Percentiles rank a stretch among this genome's conserved stretches.
phyloP scores from a whole-genome alignment of 495 filamentous ascomycete genomes.

The Penicillium riverlandense region DNA sequence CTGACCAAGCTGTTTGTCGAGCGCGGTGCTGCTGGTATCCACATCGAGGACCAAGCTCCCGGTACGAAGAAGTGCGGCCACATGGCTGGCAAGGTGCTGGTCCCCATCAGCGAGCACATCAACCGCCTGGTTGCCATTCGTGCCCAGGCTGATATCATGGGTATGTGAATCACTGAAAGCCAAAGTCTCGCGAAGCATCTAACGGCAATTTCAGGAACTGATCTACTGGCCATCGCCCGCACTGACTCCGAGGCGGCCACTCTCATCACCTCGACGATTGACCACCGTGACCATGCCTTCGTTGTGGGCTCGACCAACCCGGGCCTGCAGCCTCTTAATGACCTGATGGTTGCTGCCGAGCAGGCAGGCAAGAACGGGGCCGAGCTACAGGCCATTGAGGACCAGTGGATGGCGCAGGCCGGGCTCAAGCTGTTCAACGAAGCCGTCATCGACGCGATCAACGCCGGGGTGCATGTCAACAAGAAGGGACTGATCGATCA shows the following conservation, averaged over 20 bases:
- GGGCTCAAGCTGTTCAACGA: conserved; percentile 86
- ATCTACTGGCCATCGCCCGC: conserved; percentile 84
- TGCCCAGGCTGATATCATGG: conserved; percentile 98
- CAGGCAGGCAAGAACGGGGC: conserved; percentile 71
- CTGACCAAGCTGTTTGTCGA: conserved; percentile 96
- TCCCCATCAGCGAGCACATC: conserved; percentile 96
- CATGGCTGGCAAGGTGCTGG: conserved; percentile 98
- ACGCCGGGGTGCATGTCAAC: conserved; percentile 53
- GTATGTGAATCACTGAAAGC: conserved; percentile 30
- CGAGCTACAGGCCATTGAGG: conserved; percentile 86
- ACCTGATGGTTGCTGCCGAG: conserved; percentile 86
- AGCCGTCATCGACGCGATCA: conserved; percentile 78
- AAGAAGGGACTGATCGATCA: conserved; percentile 58
- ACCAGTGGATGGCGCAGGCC: conserved; percentile 77
- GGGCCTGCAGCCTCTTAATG: conserved; percentile 72
- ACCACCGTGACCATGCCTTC: conserved; percentile 89
- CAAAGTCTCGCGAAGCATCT: neutral
- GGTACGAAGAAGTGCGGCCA: conserved; percentile 99
- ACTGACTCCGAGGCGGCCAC: conserved; percentile 98
- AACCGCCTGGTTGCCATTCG: conserved; percentile 95
- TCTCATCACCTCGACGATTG: conserved; percentile 93
- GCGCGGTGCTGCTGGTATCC: conserved; percentile 93
- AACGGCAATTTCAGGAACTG: conserved; percentile 44
- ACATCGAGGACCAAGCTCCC: conserved; percentile 97
- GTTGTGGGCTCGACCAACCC: conserved; percentile 87